A percentile compares a stretch with the other conserved stretches of the same genome.
These are phyloP conservation scores for Penicillium daleae DNA, from an alignment of 495 filamentous ascomycete species.

Conservation along the genomic window DNA sequence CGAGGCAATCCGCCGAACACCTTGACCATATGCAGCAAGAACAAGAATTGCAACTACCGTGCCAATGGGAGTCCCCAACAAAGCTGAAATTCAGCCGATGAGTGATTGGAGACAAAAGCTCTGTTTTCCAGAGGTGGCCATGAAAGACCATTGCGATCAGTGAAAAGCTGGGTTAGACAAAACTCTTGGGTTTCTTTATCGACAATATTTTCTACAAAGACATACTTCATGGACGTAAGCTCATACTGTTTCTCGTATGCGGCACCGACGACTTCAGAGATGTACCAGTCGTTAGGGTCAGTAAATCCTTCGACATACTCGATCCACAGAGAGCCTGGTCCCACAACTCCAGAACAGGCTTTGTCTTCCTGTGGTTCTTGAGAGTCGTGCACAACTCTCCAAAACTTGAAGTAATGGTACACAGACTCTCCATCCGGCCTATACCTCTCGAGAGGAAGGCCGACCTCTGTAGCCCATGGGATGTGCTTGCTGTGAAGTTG, in stretches of 20 bases:
- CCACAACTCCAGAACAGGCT: not conserved
- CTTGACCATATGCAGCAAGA: not conserved
- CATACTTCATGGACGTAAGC: not conserved
- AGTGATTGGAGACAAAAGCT: not conserved
- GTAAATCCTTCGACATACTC: not conserved
- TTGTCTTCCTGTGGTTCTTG: not conserved
- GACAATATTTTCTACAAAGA: not conserved
- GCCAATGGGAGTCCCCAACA: not conserved
- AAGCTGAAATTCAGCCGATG: not conserved
- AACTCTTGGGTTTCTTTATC: not conserved
- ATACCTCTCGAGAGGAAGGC: not conserved
- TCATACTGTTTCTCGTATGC: not conserved
- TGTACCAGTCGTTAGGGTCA: not conserved
- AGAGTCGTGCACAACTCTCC: not conserved
- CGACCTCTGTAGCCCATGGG: not conserved
- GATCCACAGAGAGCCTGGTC: not conserved
- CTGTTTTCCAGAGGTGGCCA: not conserved
- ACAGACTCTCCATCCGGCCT: not conserved
- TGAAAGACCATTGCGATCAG: not conserved
- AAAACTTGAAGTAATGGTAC: not conserved
- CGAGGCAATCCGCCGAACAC: not conserved
- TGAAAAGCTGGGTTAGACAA: not conserved
- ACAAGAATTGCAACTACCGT: not conserved
- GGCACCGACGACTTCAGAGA: not conserved
- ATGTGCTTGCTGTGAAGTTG: not conserved